Conservation (phyloP, 148 eudicot genomes). For the Amaranthus hypochondriacus region DNA sequence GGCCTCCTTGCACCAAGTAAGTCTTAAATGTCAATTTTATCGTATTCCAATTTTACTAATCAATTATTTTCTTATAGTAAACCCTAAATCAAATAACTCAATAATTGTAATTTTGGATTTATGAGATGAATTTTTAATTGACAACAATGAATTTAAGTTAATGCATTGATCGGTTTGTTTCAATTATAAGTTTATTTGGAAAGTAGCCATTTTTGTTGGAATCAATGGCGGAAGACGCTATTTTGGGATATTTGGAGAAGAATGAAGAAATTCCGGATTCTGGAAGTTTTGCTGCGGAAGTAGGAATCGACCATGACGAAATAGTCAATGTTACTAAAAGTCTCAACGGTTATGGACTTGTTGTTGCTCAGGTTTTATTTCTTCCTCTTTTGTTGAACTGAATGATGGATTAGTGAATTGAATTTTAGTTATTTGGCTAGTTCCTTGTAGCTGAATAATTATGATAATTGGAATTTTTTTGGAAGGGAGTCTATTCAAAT, state of each 20-base stretch:
- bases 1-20: too few relatives aligned
- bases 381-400: neutral
- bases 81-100: too few relatives aligned
- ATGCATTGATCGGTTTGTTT: too few relatives aligned
- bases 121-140: too few relatives aligned
- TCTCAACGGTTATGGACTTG: constrained; percentile 53
- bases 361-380: constrained; percentile 59
- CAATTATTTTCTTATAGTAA: too few relatives aligned
- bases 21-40: too few relatives aligned
- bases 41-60: too few relatives aligned
- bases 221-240: constrained; percentile 71
- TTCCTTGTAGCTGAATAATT: neutral
- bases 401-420: neutral
- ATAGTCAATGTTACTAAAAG: constrained; percentile 73
- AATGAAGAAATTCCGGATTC: constrained; percentile 65
- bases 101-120: too few relatives aligned
- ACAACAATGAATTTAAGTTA: too few relatives aligned
- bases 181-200: too few relatives aligned
- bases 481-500: neutral
- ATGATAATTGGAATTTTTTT: neutral
- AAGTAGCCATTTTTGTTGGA: too few relatives aligned
- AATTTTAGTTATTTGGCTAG: neutral
- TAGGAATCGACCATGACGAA: constrained; percentile 57
- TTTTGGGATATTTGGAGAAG: constrained; percentile 58
- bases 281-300: constrained; percentile 52